These are phyloP conservation scores for Penicillium parvum DNA, from an alignment of 495 filamentous ascomycete genomes.

Conservation along the genomic window DNA sequence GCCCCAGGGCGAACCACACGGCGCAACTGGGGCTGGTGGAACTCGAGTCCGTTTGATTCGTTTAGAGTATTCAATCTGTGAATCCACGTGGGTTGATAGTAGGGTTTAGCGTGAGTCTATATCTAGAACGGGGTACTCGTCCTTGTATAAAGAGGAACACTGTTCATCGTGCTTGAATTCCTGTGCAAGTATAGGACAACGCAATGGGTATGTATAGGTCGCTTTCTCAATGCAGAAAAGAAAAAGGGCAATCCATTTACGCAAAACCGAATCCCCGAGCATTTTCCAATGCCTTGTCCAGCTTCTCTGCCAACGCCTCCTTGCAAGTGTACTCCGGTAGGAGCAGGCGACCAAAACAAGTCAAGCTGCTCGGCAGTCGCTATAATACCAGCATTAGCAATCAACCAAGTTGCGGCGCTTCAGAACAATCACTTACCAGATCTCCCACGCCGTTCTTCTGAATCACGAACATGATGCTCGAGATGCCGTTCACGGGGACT, in stretches of 20 bases:
- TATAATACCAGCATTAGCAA: conserved; percentile 26
- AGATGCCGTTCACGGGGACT: conserved; percentile 77
- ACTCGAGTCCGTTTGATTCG: conserved; percentile 13
- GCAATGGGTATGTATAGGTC: conserved; percentile 22
- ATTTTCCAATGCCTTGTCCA: conserved; percentile 81
- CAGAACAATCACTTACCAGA: conserved; percentile 30
- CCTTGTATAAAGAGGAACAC: too few species aligned
- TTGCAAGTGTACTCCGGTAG: conserved; percentile 74
- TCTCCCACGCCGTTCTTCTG: conserved; percentile 72
- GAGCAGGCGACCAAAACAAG: conserved; percentile 83
- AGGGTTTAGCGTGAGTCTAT: not conserved
- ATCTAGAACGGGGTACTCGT: too few species aligned
- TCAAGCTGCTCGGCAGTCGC: conserved; percentile 74
- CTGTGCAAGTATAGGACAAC: not conserved
- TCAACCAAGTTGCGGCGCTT: not conserved
- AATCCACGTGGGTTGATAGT: not conserved
- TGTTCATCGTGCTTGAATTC: not conserved
- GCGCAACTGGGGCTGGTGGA: conserved; percentile 1
- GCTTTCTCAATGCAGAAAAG: too few species aligned
- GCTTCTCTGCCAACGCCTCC: conserved; percentile 65
- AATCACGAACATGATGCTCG: conserved; percentile 75
- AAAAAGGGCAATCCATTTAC: conserved; percentile 27
- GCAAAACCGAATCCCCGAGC: conserved; percentile 86
- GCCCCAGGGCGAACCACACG: conserved; percentile 11
- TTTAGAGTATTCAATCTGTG: not conserved